These are phyloP conservation scores for Boletus patriciae DNA, from an alignment of 768 basidiomycete species.

Conservation along the genomic window DNA sequence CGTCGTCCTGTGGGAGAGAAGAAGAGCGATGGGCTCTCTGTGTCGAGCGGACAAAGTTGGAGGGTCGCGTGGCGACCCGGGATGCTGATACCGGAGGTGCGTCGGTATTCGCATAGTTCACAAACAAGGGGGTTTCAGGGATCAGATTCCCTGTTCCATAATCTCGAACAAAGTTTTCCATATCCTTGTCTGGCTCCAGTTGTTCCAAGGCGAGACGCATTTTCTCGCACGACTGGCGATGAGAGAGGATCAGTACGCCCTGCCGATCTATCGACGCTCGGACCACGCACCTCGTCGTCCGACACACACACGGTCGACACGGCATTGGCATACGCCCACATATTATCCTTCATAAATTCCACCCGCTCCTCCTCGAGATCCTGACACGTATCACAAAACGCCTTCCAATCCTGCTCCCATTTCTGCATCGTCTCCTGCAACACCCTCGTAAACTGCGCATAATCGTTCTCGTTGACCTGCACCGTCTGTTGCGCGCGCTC, in stretches of 20 bases:
- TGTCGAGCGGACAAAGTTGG: slow-evolving; percentile 50
- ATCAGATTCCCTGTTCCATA: slow-evolving; percentile 89
- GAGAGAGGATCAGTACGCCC: background rate
- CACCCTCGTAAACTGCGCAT: slow-evolving; percentile 79
- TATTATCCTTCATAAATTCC: slow-evolving; percentile 90
- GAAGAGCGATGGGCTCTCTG: slow-evolving; percentile 33
- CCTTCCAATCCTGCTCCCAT: slow-evolving; percentile 95
- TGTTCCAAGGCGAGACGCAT: slow-evolving; percentile 84
- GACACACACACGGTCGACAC: slow-evolving; percentile 94
- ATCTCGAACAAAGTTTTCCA: slow-evolving; percentile 84
- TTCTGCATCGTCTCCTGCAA: slow-evolving; percentile 75
- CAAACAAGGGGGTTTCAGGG: slow-evolving; percentile 83
- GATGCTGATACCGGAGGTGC: slow-evolving; percentile 60
- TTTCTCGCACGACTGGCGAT: slow-evolving; percentile 81
- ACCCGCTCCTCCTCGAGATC: slow-evolving; percentile 95
- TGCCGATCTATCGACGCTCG: background rate
- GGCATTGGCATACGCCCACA: slow-evolving; percentile 96
- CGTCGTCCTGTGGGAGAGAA: slow-evolving; percentile 41
- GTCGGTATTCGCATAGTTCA: slow-evolving; percentile 74
- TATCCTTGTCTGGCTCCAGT: slow-evolving; percentile 83
- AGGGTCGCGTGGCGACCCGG: slow-evolving; percentile 55
- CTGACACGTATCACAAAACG: slow-evolving; percentile 92
- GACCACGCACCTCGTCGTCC: slow-evolving; percentile 81
- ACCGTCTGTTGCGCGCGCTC: slow-evolving; percentile 90
- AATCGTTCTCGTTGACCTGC: slow-evolving; percentile 88